phyloP scores from a whole-genome alignment of 768 basidiomycete genomes.

The Trametes cinnabarina region DNA sequence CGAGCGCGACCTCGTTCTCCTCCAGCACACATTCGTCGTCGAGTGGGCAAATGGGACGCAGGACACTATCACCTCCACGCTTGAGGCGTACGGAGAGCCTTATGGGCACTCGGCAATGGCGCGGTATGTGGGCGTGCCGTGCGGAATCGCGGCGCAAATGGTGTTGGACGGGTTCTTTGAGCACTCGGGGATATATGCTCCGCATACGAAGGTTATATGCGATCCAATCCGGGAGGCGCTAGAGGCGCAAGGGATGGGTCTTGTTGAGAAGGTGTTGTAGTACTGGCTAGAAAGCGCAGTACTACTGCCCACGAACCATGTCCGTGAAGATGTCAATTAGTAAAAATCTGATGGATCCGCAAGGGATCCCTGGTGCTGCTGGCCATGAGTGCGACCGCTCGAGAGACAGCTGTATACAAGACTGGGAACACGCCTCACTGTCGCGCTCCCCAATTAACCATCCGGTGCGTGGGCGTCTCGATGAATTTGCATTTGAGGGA shows the following conservation, averaged over 20 bases:
- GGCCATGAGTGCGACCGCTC: too few relatives aligned
- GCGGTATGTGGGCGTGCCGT: constrained; percentile 85
- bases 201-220: constrained; percentile 84
- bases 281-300: constrained; percentile 92
- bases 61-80: constrained; percentile 86
- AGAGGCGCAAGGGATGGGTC: constrained; percentile 73
- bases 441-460: too few relatives aligned
- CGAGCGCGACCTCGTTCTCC: constrained; percentile 94
- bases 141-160: constrained; percentile 90
- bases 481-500: too few relatives aligned
- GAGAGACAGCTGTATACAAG: too few relatives aligned
- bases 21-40: constrained; percentile 97
- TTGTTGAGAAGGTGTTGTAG: constrained; percentile 55
- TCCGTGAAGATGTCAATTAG: constrained; percentile 73
- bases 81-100: constrained; percentile 84
- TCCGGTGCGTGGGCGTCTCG: too few relatives aligned
- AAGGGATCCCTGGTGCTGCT: too few relatives aligned
- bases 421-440: too few relatives aligned
- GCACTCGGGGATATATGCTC: constrained; percentile 77
- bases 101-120: constrained; percentile 89
- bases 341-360: too few relatives aligned
- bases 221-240: constrained; percentile 67
- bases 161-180: constrained; percentile 83
- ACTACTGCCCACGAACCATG: constrained; percentile 90
- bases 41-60: constrained; percentile 81